Base-by-base conservation (phyloP, 2,329 filamentous ascomycete genomes). In the Colletotrichum lupini region DNA sequence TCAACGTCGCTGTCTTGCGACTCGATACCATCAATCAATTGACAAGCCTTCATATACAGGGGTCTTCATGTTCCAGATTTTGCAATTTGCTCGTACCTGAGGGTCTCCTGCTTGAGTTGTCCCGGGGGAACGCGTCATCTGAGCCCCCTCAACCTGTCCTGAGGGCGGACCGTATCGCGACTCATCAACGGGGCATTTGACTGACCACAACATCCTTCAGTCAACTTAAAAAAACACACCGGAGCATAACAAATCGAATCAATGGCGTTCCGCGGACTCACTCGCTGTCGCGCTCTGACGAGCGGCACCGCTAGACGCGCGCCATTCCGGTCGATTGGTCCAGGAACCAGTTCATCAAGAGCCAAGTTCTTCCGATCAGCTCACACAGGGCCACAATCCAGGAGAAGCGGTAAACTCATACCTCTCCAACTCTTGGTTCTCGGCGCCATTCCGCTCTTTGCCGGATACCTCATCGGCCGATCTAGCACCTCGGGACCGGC, bases 391-490 rank as follows among this genome's bases (percentile, higher is more conserved):
- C n/a, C 61, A 5, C 19, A 9, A 22, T 16, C 67, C 4, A 37
- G n/a, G 12, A 11, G 28, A 11, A n/a, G 14, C 8, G 19, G 55
- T 4, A 28, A 12, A 6, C 59, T 66, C 61, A 53, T 66, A 11
- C 61, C 67, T 12, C 60, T 69, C 0, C 67, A 69, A 35, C 53
- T 69, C 3, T 35, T 69, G 16, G 37, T 56, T 14, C 67, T 69
- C n/a, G 67, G 67, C 7, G 61, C 55, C 2, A 55, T 70, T 1
- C 67, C 67, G 28, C 61, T 66, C 14, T 59, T 70, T 12, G 67
- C 60, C 1, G 67, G 67, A 2, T 69, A 69, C 9, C 67, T 69
- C n/a, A 49, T 69, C 28, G 67, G 67, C 12, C 53, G 60, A 5
- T 69, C 67, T 1, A 30, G 35, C 5, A 16, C 52, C 9, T 32